These are phyloP conservation scores for Cercophora newfieldiana DNA, from an alignment of 495 filamentous ascomycete species.

Conservation along the genomic window DNA sequence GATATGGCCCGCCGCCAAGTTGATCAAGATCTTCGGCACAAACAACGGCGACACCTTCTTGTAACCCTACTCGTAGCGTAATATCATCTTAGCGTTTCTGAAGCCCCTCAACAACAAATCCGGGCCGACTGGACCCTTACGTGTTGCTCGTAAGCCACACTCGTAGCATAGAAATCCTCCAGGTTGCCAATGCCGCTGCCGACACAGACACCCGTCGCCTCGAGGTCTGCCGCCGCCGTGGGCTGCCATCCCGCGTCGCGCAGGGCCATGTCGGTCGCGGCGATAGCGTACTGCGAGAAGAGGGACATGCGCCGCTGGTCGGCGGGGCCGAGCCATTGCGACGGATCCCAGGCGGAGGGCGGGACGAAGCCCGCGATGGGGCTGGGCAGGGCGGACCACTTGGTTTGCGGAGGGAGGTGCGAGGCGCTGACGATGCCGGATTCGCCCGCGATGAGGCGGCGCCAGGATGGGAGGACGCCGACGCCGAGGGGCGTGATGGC, in stretches of 20 bases:
- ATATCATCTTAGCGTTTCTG: constrained; percentile 13
- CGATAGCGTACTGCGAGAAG: constrained; percentile 90
- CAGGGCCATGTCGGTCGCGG: constrained; percentile 83
- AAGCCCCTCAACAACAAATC: background rate
- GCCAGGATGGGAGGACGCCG: constrained; percentile 78
- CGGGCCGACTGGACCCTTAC: constrained; percentile 47
- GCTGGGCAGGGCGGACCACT: constrained; percentile 71
- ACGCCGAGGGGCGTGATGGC: constrained; percentile 89
- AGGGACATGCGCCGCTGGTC: constrained; percentile 85
- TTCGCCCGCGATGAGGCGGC: constrained; percentile 70
- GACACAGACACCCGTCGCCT: constrained; percentile 83
- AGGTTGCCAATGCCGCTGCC: constrained; percentile 97
- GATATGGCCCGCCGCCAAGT: constrained; percentile 90
- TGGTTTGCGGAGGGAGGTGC: constrained; percentile 49
- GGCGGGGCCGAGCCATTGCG: constrained; percentile 71
- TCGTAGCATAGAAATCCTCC: constrained; percentile 82
- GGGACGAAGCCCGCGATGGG: constrained; percentile 85
- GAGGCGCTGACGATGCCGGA: constrained; percentile 76
- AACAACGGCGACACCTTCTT: constrained; percentile 91
- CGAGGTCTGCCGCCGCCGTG: constrained; percentile 56
- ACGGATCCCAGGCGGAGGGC: constrained; percentile 56
- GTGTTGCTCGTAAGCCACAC: constrained; percentile 70
- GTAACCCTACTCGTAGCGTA: constrained; percentile 67
- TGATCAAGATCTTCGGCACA: constrained; percentile 89
- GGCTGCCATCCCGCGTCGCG: constrained; percentile 81